Evolutionary conservation across 2,329 filamentous ascomycete genomes (phyloP), one percentile per base, ranked within the genome.

Genomic region (Ilyonectria mors-panacis): DNA sequence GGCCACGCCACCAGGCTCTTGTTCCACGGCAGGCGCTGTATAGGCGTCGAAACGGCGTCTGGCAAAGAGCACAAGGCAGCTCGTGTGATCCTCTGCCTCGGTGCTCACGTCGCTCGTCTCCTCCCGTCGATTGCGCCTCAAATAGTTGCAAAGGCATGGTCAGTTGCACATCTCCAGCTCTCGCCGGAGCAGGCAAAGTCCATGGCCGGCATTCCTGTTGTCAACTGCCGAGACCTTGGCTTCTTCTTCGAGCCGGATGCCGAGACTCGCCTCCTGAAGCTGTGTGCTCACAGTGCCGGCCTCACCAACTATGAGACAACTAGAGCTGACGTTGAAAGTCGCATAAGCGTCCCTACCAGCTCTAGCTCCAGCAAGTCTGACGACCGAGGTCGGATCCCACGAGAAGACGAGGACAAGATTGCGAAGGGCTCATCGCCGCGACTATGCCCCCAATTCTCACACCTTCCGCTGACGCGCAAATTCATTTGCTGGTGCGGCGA

Each of bases 201-300:
- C n/a, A 82, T 91, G 2, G 82, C 84, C 2, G 87, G 86, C 1
- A 87, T 91, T 26, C 88, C 89, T 0, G 86, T 89, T 1, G 88
- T 85, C 1, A 88, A 89, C 66, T 85, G 85, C 1, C 84, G 88
- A 6, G 88, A 91, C 68, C 80, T 91, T 1, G 88, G 88, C 0
- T 91, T 91, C 80, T 88, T 89, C 78, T 91, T 91, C 68, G 89
- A 91, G 76, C 88, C 89, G 0, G 89, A 91, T 70, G 83, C 82
- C 0, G 80, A 82, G 68, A 90, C 87, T 0, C 82, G 84, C 17
- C 76, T 89, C 15, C 78, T 91, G 50, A 91, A 91, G 78, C 73
- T 91, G 12, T 90, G 87, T 70, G 86, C 87, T 0, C 82, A 86
- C 71, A 87, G 87, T 4, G 86, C 84, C 2, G 89, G 88, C 0